Evolutionary conservation across 148 eudicot genomes (phyloP).

Genomic region (Persicaria maculosa): DNA sequence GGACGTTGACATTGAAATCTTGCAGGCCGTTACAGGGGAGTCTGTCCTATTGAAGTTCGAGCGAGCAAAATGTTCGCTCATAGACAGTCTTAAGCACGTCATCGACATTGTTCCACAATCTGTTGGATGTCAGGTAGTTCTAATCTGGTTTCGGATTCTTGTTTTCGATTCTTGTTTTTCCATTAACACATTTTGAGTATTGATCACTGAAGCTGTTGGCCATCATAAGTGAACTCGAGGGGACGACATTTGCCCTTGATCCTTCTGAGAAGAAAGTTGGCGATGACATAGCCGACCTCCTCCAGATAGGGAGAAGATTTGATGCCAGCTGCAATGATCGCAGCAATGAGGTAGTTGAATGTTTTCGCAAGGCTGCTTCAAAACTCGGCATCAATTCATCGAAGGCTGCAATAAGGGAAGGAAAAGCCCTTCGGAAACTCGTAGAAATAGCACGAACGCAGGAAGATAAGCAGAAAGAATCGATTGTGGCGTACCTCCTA

Average conservation of each 20-base stretch:
- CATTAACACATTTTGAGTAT: neutral
- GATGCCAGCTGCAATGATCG: conserved; percentile 53
- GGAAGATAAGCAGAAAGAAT: conserved; percentile 88
- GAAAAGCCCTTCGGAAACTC: conserved; percentile 77
- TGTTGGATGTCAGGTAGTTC: conserved; percentile 70
- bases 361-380: conserved; percentile 79
- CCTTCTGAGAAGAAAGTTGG: conserved; percentile 79
- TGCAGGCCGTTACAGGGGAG: conserved; percentile 88
- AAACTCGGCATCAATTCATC: conserved; percentile 85
- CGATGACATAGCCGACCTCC: conserved; percentile 67
- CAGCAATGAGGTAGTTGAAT: conserved; percentile 43
- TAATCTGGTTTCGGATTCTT: neutral
- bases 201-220: conserved; percentile 50
- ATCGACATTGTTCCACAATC: conserved; percentile 83
- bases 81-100: conserved; percentile 70
- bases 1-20: neutral
- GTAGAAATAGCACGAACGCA: conserved; percentile 73
- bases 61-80: conserved; percentile 67
- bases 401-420: conserved; percentile 76
- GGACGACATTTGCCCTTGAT: conserved; percentile 56
- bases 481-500: conserved; percentile 76
- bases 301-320: conserved; percentile 80
- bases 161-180: too few species aligned
- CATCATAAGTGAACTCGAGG: conserved; percentile 48
- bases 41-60: conserved; percentile 83